Evolutionary conservation across 2,329 filamentous ascomycete genomes (phyloP).

Genomic region (Pseudocercospora eumusae): DNA sequence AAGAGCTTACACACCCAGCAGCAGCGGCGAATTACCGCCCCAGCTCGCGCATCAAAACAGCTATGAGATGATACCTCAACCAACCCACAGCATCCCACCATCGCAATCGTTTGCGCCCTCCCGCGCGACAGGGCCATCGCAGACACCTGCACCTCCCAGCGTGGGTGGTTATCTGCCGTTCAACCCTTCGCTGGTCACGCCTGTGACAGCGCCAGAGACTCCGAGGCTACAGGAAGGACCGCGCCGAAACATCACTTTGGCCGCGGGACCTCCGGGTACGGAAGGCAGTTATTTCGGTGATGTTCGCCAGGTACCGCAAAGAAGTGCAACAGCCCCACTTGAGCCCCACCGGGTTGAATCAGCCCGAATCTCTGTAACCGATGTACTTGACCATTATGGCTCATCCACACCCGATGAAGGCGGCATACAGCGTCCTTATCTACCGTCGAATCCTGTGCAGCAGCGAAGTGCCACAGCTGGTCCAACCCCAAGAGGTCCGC

Average conservation of each 20-base stretch:
- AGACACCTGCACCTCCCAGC: constrained; percentile 21
- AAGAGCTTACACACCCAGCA: constrained; percentile 12
- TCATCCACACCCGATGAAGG: constrained; percentile 6
- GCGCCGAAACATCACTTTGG: constrained; percentile 18
- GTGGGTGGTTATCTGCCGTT: constrained; percentile 37
- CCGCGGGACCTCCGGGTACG: constrained; percentile 12
- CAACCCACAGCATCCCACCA: constrained; percentile 22
- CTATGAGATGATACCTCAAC: constrained; percentile 39
- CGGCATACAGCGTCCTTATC: neutral
- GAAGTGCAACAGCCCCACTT: constrained; percentile 18
- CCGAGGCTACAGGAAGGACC: constrained; percentile 13
- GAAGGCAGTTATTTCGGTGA: constrained; percentile 20
- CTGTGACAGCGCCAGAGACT: neutral
- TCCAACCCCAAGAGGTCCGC: neutral
- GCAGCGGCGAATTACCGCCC: constrained; percentile 5
- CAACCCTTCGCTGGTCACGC: constrained; percentile 32
- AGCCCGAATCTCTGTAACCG: constrained; percentile 20
- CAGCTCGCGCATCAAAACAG: constrained; percentile 29
- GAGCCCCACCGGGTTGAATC: constrained; percentile 14
- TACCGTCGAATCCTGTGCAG: neutral
- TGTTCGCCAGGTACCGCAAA: constrained; percentile 16
- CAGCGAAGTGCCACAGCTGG: constrained; percentile 2
- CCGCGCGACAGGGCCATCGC: constrained; percentile 5
- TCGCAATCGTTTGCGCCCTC: neutral
- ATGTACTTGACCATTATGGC: constrained; percentile 33